Conservation (phyloP, 306 rosid species). For the Cicer arietinum region DNA sequence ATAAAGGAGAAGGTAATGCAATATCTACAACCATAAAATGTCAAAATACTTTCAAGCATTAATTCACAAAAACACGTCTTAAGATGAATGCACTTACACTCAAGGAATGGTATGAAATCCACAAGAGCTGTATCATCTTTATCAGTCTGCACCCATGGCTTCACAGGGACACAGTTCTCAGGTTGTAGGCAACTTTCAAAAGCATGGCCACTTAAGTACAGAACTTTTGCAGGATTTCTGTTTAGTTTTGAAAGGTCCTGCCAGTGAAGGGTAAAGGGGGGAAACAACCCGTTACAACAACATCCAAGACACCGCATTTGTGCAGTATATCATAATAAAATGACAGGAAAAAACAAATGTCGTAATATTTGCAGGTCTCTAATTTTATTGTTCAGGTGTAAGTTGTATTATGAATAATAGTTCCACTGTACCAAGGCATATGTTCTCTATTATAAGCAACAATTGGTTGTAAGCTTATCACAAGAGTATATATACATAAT, state of each 20-base stretch:
- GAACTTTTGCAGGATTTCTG: constrained; percentile 82
- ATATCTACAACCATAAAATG: constrained; percentile 34
- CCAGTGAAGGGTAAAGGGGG: constrained; percentile 35
- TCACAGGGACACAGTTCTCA: constrained; percentile 77
- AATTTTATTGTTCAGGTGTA: constrained; percentile 23
- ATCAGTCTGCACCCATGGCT: constrained; percentile 79
- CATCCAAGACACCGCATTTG: constrained; percentile 1
- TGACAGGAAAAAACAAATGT: background rate
- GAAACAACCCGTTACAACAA: background rate
- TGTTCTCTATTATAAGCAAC: constrained; percentile 5
- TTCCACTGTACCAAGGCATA: background rate
- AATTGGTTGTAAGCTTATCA: background rate
- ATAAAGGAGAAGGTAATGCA: constrained; percentile 37
- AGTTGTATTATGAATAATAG: background rate
- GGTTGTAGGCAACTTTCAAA: constrained; percentile 82
- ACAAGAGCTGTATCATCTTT: constrained; percentile 81
- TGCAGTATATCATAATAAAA: constrained; percentile 3
- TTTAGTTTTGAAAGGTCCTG: constrained; percentile 95
- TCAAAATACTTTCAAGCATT: constrained; percentile 4
- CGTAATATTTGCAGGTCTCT: background rate
- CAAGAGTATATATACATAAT: constrained; percentile 7
- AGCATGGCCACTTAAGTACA: constrained; percentile 95
- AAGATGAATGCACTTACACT: constrained; percentile 59
- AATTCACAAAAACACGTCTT: constrained; percentile 18
- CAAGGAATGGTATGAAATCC: constrained; percentile 91